A percentile compares a stretch with the other conserved stretches of the same genome.
These are phyloP conservation scores for Fraxinus pennsylvanica DNA, from an alignment of 257 asterid species.

Conservation along the genomic window DNA sequence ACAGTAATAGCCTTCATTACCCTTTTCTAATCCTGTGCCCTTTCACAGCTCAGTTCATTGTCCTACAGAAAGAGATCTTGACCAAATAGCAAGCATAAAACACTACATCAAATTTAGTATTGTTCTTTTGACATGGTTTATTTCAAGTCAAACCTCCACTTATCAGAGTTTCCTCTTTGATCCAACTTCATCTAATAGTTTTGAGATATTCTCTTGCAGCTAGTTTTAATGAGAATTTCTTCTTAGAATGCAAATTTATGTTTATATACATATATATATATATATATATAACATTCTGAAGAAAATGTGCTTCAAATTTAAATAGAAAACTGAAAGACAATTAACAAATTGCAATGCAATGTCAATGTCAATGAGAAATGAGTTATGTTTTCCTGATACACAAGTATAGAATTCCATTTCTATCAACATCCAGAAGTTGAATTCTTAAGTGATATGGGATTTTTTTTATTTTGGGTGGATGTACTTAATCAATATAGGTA, in stretches of 20 bases:
- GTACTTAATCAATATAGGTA: not conserved
- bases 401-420: not conserved
- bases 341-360: not conserved
- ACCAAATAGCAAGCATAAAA: not conserved
- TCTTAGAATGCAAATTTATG: not conserved
- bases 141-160: not conserved
- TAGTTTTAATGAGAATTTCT: not conserved
- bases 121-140: not conserved
- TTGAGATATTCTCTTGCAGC: not conserved
- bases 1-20: not conserved
- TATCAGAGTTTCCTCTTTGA: not conserved
- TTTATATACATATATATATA: not conserved
- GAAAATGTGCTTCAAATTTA: not conserved
- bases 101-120: not conserved
- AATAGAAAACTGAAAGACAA: not conserved
- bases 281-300: not conserved
- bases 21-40: not conserved
- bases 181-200: not conserved
- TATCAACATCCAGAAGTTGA: not conserved
- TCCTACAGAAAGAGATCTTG: not conserved
- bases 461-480: not conserved
- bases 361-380: not conserved
- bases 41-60: not conserved
- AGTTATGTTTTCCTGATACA: not conserved
- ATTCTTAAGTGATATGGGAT: not conserved